Evolutionary conservation across 179 eudicot species (phyloP).

Genomic region (Spergularia azorica): DNA sequence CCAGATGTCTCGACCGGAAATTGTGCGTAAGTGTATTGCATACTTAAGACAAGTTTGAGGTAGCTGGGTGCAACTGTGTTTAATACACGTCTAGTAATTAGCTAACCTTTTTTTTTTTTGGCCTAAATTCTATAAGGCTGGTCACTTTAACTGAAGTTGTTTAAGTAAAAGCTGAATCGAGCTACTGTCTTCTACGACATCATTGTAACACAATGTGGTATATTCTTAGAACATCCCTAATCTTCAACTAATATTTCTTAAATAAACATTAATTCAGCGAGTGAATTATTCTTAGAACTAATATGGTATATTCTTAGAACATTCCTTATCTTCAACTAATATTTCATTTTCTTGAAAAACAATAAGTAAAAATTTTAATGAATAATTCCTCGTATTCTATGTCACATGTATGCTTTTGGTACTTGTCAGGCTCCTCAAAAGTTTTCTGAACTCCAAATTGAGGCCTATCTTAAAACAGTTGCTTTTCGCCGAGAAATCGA

Average conservation of each 20-base stretch:
- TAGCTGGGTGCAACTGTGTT: background rate
- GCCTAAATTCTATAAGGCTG: background rate
- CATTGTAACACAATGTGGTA: background rate
- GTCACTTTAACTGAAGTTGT: background rate
- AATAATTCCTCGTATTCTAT: background rate
- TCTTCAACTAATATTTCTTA: too few relatives aligned
- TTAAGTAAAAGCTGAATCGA: background rate
- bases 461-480: conserved; percentile 96
- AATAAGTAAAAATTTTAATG: background rate
- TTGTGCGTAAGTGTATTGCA: background rate
- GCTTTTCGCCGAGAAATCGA: conserved; percentile 98
- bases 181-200: background rate
- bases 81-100: background rate
- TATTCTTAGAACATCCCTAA: background rate
- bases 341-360: too few relatives aligned
- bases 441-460: conserved; percentile 93
- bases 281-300: too few relatives aligned
- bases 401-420: conserved; percentile 18
- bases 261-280: background rate
- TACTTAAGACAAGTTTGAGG: background rate
- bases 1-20: background rate
- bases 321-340: too few relatives aligned
- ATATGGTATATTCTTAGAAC: too few relatives aligned
- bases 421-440: conserved; percentile 71
- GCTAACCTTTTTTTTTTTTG: background rate